phyloP scores from a whole-genome alignment of 1,284 basidiomycete species.

The Xerocomus nothofagi region DNA sequence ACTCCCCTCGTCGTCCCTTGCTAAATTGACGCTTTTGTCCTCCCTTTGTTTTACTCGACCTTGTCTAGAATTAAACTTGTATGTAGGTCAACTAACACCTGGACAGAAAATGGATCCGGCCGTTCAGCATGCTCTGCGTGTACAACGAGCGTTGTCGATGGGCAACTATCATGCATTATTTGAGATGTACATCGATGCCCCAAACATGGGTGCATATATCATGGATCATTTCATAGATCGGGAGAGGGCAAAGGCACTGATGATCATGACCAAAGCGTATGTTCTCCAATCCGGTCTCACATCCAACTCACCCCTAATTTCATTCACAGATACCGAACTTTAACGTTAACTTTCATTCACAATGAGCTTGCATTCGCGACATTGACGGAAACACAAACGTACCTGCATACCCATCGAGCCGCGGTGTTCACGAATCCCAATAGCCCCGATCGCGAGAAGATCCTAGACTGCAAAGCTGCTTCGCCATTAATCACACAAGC shows the following conservation, averaged over 20 bases:
- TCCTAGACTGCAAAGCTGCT: constrained; percentile 66
- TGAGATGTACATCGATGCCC: constrained; percentile 79
- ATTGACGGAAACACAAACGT: constrained; percentile 62
- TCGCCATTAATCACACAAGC: constrained; percentile 52
- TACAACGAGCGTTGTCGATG: constrained; percentile 86
- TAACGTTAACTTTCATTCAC: constrained; percentile 78
- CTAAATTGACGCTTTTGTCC: constrained; percentile 12
- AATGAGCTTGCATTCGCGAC: constrained; percentile 85
- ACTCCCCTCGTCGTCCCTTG: neutral
- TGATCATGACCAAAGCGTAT: constrained; percentile 91
- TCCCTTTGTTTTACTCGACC: neutral
- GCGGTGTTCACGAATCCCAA: constrained; percentile 69
- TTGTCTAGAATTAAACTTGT: constrained; percentile 83
- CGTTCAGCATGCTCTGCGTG: constrained; percentile 86
- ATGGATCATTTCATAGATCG: constrained; percentile 98
- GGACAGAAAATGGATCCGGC: constrained; percentile 80
- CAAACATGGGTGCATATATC: constrained; percentile 98
- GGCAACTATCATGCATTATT: constrained; percentile 96
- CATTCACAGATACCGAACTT: constrained; percentile 66
- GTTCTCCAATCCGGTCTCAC: constrained; percentile 32
- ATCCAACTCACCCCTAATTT: constrained; percentile 4
- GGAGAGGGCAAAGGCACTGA: constrained; percentile 85
- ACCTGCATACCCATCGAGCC: constrained; percentile 72
- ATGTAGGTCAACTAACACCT: constrained; percentile 93
- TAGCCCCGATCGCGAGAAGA: constrained; percentile 56